These are phyloP conservation scores for Nigrospora oryzae DNA, from an alignment of 2,329 filamentous ascomycete genomes.

Conservation along the genomic window DNA sequence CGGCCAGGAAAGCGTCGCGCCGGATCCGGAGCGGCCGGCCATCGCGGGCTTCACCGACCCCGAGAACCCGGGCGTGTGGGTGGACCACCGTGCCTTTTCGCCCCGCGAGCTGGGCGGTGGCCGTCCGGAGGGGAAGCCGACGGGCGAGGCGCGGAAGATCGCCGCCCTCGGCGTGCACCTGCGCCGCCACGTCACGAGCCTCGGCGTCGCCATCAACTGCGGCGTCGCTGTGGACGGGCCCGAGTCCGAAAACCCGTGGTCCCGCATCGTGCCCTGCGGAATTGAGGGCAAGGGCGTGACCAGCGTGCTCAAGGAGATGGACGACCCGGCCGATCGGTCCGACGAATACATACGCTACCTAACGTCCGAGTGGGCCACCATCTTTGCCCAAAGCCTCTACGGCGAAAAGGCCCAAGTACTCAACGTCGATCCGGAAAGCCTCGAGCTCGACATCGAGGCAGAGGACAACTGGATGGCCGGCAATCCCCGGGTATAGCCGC, in stretches of 20 bases:
- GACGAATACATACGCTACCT: too few species aligned
- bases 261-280: slow-evolving; percentile 82
- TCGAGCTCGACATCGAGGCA: too few species aligned
- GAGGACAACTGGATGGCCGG: too few species aligned
- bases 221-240: slow-evolving; percentile 41
- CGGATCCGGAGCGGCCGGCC: slow-evolving; percentile 16
- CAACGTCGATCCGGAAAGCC: too few species aligned
- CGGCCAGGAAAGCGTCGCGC: not conserved
- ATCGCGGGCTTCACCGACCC: slow-evolving; percentile 40
- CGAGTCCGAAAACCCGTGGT: slow-evolving; percentile 41
- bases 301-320: slow-evolving; percentile 53
- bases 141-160: slow-evolving; percentile 56
- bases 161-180: slow-evolving; percentile 90
- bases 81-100: slow-evolving; percentile 23
- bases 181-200: slow-evolving; percentile 70
- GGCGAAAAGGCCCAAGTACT: too few species aligned
- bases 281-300: slow-evolving; percentile 71
- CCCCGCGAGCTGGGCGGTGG: not conserved
- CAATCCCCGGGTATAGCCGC: too few species aligned
- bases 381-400: too few species aligned
- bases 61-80: slow-evolving; percentile 82
- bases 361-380: too few species aligned
- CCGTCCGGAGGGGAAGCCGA: slow-evolving; percentile 9
- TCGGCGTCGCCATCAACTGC: slow-evolving; percentile 80
- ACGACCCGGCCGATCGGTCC: slow-evolving; percentile 8